Base-by-base conservation (phyloP, 179 eudicot species). In the Beta lomatogona region DNA sequence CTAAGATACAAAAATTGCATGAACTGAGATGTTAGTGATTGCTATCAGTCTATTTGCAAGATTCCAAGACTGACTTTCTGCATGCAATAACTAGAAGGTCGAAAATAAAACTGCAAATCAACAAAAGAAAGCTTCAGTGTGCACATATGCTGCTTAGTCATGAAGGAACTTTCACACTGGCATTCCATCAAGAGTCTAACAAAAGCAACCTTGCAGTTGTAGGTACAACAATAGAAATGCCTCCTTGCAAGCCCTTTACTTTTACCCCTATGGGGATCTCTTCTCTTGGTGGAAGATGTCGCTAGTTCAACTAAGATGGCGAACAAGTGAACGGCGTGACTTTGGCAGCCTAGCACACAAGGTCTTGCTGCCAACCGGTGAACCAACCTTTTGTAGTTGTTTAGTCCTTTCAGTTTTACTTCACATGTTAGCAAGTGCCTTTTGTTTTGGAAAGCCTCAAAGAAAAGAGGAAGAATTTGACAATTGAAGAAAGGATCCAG, bases 401-500 rank as follows among this genome's bases (percentile, higher is more conserved):
- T 36, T 1, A 36, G 41, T 36, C 41, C 2, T 36, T 36, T 36
- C 41, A 36, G 41, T 36, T 36, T 36, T 36, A 36, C 41, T 36
- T 36, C 41, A 36, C 41, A 36, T 36, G 0, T 36, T 36, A 36
- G 3, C 41, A 3, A 36, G 41, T 36, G 3, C 41, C 41, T 36
- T 36, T 36, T 36, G 41, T 36, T 36, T 36, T 36, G 41, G 41
- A 36, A 25, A 36, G 41, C 5, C 15, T 44, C 15, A 11, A 2
- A 13, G 11, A 82, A 61, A 79, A 80, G 53, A 48, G 83, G 81
- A 55, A 53, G 75, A 19, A 77, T 66, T 68, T 36, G 41, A 60
- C 64, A 61, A 73, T 48, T 50, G 66, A 36, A 36, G 3, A 36
- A 36, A 36, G 41, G 41, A 36, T 36, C 41, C 41, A 36, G 41